Conservation (phyloP, 139 green algal species). For the Ostreobium quekettii region DNA sequence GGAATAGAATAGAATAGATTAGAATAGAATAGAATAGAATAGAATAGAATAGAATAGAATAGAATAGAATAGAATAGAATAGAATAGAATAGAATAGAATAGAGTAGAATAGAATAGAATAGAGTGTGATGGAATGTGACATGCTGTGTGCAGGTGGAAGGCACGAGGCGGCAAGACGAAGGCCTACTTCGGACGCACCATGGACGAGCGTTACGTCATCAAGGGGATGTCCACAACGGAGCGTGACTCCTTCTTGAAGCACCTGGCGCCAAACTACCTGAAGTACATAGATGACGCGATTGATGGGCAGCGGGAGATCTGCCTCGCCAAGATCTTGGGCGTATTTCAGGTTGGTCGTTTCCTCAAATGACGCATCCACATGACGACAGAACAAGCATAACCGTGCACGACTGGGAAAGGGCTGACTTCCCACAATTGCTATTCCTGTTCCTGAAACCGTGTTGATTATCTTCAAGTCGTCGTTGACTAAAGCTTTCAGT, state of each 20-base stretch:
- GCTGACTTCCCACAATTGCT: too few relatives aligned
- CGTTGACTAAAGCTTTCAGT: too few relatives aligned
- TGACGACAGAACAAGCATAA: too few relatives aligned
- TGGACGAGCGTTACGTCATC: conserved; percentile 58
- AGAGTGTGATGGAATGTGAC: too few relatives aligned
- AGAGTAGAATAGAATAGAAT: too few relatives aligned
- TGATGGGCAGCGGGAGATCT: conserved; percentile 34
- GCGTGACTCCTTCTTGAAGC: conserved; percentile 62
- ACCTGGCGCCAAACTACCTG: conserved; percentile 83
- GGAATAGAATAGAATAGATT: conserved; percentile 11
- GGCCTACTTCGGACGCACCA: conserved; percentile 87
- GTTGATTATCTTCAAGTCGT: too few relatives aligned
- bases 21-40: conserved; percentile 17
- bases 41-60: conserved; percentile 6
- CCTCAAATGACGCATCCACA: too few relatives aligned
- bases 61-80: conserved; percentile 2
- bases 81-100: too few relatives aligned
- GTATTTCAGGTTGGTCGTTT: conserved; percentile 84
- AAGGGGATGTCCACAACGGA: conserved; percentile 58
- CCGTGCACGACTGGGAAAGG: too few relatives aligned
- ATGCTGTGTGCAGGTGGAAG: conserved; percentile 68
- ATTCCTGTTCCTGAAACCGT: too few relatives aligned
- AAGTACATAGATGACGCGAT: conserved; percentile 46
- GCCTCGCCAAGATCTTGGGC: conserved; percentile 90
- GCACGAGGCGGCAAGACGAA: conserved; percentile 77